Percentiles rank a stretch among this genome's conserved stretches.
Conservation (phyloP, 306 rosid species). For the Pterocarpus macrocarpus region DNA sequence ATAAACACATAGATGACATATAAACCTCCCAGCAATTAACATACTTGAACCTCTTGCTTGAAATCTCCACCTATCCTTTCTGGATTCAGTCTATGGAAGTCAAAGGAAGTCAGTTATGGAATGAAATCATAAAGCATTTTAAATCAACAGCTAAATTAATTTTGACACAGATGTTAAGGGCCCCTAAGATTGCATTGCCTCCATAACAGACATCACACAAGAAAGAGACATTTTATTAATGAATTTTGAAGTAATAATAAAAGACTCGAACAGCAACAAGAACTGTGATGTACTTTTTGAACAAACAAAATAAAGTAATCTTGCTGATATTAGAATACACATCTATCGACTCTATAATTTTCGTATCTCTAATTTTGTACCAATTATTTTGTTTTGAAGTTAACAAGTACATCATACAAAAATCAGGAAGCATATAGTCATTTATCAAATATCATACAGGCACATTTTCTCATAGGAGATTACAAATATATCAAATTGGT, state of each 20-base stretch:
- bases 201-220: background rate
- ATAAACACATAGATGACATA: constrained; percentile 24
- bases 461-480: constrained; percentile 30
- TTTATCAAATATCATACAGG: constrained; percentile 13
- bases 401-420: constrained; percentile 7
- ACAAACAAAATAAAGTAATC: constrained; percentile 11
- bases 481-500: background rate
- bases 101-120: constrained; percentile 38
- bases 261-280: constrained; percentile 3
- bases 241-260: constrained; percentile 1
- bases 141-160: constrained; percentile 16
- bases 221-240: background rate
- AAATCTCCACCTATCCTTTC: constrained; percentile 98
- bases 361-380: background rate
- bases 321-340: background rate
- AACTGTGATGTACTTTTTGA: background rate
- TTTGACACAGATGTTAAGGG: background rate
- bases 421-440: constrained; percentile 8
- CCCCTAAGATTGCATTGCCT: constrained; percentile 10
- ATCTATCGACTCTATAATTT: background rate
- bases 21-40: constrained; percentile 49
- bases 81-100: constrained; percentile 80
- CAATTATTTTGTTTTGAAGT: constrained; percentile 14
- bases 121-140: constrained; percentile 27
- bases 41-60: constrained; percentile 96